Percentiles rank a stretch among this genome's conserved stretches.
phyloP scores from a whole-genome alignment of 805 yeast genomes.

The Lipomyces sp. region DNA sequence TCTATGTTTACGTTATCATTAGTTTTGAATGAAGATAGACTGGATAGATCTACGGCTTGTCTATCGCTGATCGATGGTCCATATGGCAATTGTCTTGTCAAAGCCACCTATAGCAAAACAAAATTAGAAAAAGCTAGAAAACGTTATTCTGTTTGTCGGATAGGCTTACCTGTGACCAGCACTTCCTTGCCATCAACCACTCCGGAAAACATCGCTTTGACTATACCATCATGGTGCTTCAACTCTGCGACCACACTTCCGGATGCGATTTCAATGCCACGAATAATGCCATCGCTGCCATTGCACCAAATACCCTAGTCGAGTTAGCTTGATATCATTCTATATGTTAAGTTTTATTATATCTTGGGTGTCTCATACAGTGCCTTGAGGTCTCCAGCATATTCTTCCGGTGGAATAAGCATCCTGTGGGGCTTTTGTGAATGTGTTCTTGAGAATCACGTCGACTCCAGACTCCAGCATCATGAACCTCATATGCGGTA shows the following conservation, averaged over 20 bases:
- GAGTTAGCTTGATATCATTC: neutral
- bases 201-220: conserved; percentile 45
- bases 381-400: conserved; percentile 44
- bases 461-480: conserved; percentile 40
- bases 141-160: neutral
- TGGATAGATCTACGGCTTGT: too few species aligned
- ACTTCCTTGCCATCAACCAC: conserved; percentile 39
- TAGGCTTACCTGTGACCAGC: conserved; percentile 42
- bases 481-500: conserved; percentile 70
- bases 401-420: conserved; percentile 55
- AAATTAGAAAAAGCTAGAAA: neutral
- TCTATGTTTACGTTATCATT: too few species aligned
- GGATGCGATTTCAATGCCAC: conserved; percentile 55
- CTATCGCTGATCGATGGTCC: conserved; percentile 33
- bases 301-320: conserved; percentile 58
- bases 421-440: conserved; percentile 63
- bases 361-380: conserved; percentile 3
- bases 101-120: conserved; percentile 41
- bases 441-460: conserved; percentile 44
- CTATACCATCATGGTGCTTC: conserved; percentile 46
- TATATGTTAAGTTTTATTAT: neutral
- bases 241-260: conserved; percentile 40
- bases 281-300: conserved; percentile 63
- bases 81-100: conserved; percentile 40
- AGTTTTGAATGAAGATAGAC: too few species aligned